Conservation (phyloP, 1,284 basidiomycete species). For the Moniliophthora roreri region DNA sequence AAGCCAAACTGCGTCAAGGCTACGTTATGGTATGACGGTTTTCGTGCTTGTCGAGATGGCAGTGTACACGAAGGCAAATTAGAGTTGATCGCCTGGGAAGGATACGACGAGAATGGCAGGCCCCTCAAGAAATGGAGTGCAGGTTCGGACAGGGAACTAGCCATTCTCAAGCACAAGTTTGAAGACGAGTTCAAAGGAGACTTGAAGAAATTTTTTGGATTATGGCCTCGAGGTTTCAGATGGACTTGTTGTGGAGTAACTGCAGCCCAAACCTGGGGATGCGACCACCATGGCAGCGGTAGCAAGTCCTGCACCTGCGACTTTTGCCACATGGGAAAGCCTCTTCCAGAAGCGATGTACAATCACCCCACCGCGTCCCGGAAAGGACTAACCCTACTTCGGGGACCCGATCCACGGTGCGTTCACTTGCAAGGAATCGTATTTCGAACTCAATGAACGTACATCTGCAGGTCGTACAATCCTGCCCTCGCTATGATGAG, state of each 20-base stretch:
- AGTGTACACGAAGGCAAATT: slow-evolving; percentile 29
- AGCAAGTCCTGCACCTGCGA: slow-evolving; percentile 31
- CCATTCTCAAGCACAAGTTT: slow-evolving; percentile 26
- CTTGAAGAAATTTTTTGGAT: slow-evolving; percentile 25
- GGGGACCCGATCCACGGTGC: slow-evolving; percentile 30
- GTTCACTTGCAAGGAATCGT: neutral
- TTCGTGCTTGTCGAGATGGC: slow-evolving; percentile 27
- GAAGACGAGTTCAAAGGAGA: slow-evolving; percentile 26
- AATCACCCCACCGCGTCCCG: slow-evolving; percentile 24
- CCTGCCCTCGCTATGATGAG: slow-evolving; percentile 18
- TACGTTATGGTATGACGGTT: slow-evolving; percentile 26
- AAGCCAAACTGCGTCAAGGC: slow-evolving; percentile 16
- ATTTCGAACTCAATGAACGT: too few species aligned
- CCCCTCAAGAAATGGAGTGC: slow-evolving; percentile 16
- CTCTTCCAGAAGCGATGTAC: slow-evolving; percentile 30
- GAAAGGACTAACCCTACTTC: slow-evolving; percentile 29
- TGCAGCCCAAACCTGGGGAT: slow-evolving; percentile 23
- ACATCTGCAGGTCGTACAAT: slow-evolving; percentile 26
- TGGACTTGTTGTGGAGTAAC: slow-evolving; percentile 35
- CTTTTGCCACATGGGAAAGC: slow-evolving; percentile 37
- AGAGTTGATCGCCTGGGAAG: slow-evolving; percentile 33
- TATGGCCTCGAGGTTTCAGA: slow-evolving; percentile 31
- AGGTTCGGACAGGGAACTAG: slow-evolving; percentile 22
- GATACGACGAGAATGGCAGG: neutral
- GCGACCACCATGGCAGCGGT: slow-evolving; percentile 42